These are phyloP conservation scores for Piloderma croceum DNA, from an alignment of 768 basidiomycete genomes.

Conservation along the genomic window DNA sequence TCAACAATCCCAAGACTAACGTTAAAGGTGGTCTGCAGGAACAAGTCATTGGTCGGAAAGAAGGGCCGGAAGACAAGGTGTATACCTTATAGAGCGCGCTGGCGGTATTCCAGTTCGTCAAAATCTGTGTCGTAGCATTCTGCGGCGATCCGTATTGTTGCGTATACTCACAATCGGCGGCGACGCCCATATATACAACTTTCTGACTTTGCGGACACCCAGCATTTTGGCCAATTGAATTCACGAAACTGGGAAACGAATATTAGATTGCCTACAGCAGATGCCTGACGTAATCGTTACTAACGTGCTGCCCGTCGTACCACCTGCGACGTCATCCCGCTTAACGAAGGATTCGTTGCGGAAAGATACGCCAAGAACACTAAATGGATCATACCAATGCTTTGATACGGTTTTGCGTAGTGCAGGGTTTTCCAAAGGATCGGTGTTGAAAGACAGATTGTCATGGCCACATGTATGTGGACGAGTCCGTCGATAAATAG, in stretches of 20 bases:
- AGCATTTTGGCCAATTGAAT: conserved; percentile 56
- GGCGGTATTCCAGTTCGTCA: conserved; percentile 78
- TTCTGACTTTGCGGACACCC: conserved; percentile 73
- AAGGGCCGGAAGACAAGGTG: conserved; percentile 4
- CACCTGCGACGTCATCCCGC: conserved; percentile 53
- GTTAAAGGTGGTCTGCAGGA: conserved; percentile 64
- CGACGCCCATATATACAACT: conserved; percentile 83
- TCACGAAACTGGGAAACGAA: conserved; percentile 48
- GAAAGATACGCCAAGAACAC: conserved; percentile 28
- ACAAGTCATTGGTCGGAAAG: conserved; percentile 17
- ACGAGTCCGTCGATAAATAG: conserved; percentile 24
- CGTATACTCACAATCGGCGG: conserved; percentile 81
- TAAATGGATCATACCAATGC: conserved; percentile 40
- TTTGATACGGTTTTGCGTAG: conserved; percentile 28
- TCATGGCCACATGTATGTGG: conserved; percentile 62
- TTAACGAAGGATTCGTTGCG: conserved; percentile 33
- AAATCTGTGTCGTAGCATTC: conserved; percentile 67
- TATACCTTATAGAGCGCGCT: conserved; percentile 63
- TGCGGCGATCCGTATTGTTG: conserved; percentile 53
- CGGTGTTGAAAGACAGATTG: conserved; percentile 57
- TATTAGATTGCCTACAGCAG: conserved; percentile 1
- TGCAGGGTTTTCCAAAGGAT: conserved; percentile 48
- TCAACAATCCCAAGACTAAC: conserved; percentile 80
- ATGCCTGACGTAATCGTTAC: conserved; percentile 13
- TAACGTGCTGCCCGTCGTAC: conserved; percentile 51